phyloP scores from a whole-genome alignment of 495 filamentous ascomycete species.

The Penicillium tannophilum region DNA sequence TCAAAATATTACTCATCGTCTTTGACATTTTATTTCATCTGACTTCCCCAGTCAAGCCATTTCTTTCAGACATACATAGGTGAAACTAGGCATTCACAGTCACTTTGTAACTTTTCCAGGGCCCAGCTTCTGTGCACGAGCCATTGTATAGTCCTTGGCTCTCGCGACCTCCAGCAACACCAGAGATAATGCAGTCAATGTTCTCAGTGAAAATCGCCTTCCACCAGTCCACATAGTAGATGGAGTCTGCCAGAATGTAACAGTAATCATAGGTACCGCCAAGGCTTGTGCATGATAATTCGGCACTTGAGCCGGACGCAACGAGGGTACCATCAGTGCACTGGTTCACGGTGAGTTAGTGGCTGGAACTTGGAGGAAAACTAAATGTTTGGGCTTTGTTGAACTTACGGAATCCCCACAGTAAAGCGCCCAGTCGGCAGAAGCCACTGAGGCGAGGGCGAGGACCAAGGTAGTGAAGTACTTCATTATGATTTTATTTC shows the following conservation, averaged over 20 bases:
- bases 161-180: not conserved
- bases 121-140: not conserved
- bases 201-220: conserved; percentile 2
- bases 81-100: not conserved
- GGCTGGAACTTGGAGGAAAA: not conserved
- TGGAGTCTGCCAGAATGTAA: not conserved
- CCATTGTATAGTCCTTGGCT: not conserved
- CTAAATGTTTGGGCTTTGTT: not conserved
- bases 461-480: conserved; percentile 1
- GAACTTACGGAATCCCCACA: conserved; percentile 1
- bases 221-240: conserved; percentile 4
- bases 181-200: not conserved
- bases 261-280: conserved; percentile 1
- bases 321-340: conserved; percentile 1
- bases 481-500: not conserved
- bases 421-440: conserved; percentile 4
- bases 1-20: not conserved
- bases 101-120: not conserved
- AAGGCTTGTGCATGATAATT: not conserved
- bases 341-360: not conserved
- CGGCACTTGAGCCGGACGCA: not conserved
- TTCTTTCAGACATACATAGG: not conserved
- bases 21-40: not conserved
- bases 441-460: conserved; percentile 1
- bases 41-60: not conserved